Percentiles rank a stretch among this genome's conserved stretches.
Evolutionary conservation across 2,329 filamentous ascomycete genomes (phyloP).

Genomic region (Alternaria infectoria): DNA sequence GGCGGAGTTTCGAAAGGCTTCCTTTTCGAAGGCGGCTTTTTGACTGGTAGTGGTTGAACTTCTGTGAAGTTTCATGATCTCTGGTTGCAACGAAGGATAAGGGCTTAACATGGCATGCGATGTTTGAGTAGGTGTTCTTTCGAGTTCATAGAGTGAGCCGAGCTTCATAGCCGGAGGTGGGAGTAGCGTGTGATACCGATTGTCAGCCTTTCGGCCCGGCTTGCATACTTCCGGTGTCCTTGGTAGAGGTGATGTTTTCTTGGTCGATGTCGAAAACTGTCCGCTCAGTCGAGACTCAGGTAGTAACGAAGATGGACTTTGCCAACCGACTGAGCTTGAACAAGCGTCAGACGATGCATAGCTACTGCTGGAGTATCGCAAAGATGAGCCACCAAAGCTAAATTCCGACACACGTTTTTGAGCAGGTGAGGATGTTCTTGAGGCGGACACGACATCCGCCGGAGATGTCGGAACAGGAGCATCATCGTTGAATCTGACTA

Average conservation of each 20-base stretch:
- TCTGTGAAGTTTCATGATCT: conserved; percentile 33
- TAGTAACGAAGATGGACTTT: conserved; percentile 10
- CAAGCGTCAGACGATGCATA: conserved; percentile 81
- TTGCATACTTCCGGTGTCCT: conserved; percentile 26
- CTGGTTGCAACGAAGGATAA: conserved; percentile 23
- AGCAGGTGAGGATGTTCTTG: conserved; percentile 16
- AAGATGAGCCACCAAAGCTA: conserved; percentile 71
- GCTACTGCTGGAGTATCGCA: conserved; percentile 79
- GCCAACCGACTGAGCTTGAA: conserved; percentile 21
- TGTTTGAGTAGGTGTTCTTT: conserved; percentile 17
- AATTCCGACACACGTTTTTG: conserved; percentile 35
- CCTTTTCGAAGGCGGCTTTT: conserved; percentile 48
- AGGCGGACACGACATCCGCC: neutral
- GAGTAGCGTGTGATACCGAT: conserved; percentile 23
- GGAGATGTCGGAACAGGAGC: conserved; percentile 15
- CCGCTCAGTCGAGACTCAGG: conserved; percentile 16
- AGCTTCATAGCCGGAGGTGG: conserved; percentile 34
- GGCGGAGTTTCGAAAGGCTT: conserved; percentile 52
- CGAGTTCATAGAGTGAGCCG: conserved; percentile 16
- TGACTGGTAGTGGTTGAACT: conserved; percentile 44
- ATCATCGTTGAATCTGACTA: conserved; percentile 4
- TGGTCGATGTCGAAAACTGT: conserved; percentile 18
- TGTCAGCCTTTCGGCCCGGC: conserved; percentile 14
- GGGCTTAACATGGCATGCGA: conserved; percentile 28
- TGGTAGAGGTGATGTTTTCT: conserved; percentile 15